Percentiles rank a stretch among this genome's conserved stretches.
Conservation (phyloP, 2,329 filamentous ascomycete species). For the Hansfordia pulvinata region DNA sequence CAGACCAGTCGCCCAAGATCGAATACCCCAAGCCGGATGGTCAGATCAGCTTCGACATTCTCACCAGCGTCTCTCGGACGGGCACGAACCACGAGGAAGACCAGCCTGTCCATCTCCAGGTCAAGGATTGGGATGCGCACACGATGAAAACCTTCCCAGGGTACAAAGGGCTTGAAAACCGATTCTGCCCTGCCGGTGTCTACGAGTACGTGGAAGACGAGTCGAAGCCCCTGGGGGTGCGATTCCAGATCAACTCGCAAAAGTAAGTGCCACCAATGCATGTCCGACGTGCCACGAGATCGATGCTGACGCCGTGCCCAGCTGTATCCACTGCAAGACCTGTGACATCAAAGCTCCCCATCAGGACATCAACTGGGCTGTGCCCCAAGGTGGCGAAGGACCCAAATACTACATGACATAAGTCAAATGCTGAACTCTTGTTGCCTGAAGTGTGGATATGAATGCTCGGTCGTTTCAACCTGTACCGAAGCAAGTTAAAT, state of each 20-base stretch:
- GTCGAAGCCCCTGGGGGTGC: constrained; percentile 71
- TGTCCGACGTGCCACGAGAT: neutral
- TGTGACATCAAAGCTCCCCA: constrained; percentile 96
- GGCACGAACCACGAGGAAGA: constrained; percentile 99
- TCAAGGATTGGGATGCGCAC: constrained; percentile 90
- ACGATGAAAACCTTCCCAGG: constrained; percentile 68
- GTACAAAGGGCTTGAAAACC: constrained; percentile 87
- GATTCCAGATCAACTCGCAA: constrained; percentile 95
- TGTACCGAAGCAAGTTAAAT: neutral
- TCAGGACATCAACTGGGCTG: constrained; percentile 96
- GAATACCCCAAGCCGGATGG: constrained; percentile 96
- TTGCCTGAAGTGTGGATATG: constrained; percentile 2
- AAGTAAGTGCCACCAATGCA: constrained; percentile 54
- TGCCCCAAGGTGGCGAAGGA: constrained; percentile 79
- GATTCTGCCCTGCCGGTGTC: constrained; percentile 93
- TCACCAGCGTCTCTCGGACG: constrained; percentile 88
- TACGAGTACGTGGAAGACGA: constrained; percentile 97
- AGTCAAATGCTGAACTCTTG: constrained; percentile 3
- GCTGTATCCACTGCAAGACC: constrained; percentile 98
- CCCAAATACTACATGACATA: constrained; percentile 61
- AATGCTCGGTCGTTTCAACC: neutral
- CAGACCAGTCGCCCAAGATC: constrained; percentile 73
- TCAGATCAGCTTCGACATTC: constrained; percentile 87
- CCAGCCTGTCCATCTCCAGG: constrained; percentile 90
- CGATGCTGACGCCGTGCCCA: constrained; percentile 20